These are phyloP conservation scores for Solanum microdontum DNA, from an alignment of 257 asterid species.

Conservation along the genomic window DNA sequence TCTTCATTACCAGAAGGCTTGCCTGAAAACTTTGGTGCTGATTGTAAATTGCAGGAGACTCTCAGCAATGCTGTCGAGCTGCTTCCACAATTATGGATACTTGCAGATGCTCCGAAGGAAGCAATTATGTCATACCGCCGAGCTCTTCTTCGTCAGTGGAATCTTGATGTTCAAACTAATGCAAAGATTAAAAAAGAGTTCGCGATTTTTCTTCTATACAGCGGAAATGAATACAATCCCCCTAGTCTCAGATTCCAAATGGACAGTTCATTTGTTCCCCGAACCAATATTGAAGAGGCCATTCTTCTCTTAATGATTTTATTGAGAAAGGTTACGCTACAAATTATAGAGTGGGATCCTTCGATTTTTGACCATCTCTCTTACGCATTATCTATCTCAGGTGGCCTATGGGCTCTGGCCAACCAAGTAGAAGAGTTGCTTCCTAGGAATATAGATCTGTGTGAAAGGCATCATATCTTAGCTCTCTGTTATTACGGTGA, in stretches of 20 bases:
- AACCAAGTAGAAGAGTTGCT: constrained; percentile 73
- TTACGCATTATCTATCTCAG: constrained; percentile 69
- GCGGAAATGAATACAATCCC: constrained; percentile 63
- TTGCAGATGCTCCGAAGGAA: constrained; percentile 57
- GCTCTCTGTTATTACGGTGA: constrained; percentile 78
- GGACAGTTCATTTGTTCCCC: constrained; percentile 72
- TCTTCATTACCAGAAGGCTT: constrained; percentile 80
- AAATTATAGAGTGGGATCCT: constrained; percentile 73
- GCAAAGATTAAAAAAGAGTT: constrained; percentile 76
- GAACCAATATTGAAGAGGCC: constrained; percentile 75
- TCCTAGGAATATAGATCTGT: constrained; percentile 51
- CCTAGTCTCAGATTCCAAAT: constrained; percentile 67
- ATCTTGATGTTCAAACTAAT: constrained; percentile 59
- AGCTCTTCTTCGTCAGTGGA: constrained; percentile 79
- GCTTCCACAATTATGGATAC: constrained; percentile 86
- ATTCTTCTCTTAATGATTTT: constrained; percentile 72
- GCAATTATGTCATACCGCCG: constrained; percentile 72
- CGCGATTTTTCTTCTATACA: constrained; percentile 68
- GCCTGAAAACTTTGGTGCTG: constrained; percentile 79
- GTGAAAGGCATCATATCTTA: constrained; percentile 47
- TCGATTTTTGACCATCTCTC: constrained; percentile 73
- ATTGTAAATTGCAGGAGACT: constrained; percentile 84
- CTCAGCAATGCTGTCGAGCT: constrained; percentile 69
- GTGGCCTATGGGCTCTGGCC: constrained; percentile 62
- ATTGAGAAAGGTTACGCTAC: constrained; percentile 43